phyloP scores from a whole-genome alignment of 371 early-diverging fungal species.

The Zychaea mexicana region DNA sequence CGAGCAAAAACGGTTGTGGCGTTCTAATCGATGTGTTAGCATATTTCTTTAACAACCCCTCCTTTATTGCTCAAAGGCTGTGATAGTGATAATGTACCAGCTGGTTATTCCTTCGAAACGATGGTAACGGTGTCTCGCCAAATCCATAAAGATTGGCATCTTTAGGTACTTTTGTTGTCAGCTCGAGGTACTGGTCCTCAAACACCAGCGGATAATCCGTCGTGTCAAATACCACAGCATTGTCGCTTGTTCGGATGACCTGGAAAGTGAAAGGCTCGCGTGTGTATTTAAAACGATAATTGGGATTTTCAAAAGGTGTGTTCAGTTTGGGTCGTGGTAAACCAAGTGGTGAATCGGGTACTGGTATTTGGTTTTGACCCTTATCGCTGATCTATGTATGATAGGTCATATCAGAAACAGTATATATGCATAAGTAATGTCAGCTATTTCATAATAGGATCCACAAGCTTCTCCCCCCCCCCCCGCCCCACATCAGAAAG shows the following conservation, averaged over 20 bases:
- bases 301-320: conserved; percentile 18
- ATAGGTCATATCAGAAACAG: too few species aligned
- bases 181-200: conserved; percentile 71
- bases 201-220: conserved; percentile 59
- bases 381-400: conserved; percentile 45
- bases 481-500: neutral
- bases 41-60: too few species aligned
- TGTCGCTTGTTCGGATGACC: conserved; percentile 49
- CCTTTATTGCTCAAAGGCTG: too few species aligned
- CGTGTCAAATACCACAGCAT: conserved; percentile 62
- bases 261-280: conserved; percentile 59
- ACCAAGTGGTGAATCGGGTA: conserved; percentile 55
- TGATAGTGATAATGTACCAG: too few species aligned
- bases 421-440: neutral
- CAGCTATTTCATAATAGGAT: neutral
- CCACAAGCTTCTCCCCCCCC: too few species aligned
- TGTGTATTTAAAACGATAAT: conserved; percentile 47
- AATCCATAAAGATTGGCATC: conserved; percentile 73
- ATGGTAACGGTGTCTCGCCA: conserved; percentile 59
- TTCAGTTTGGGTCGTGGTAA: conserved; percentile 23
- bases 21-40: conserved; percentile 11
- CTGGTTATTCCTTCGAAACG: conserved; percentile 43
- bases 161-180: conserved; percentile 50
- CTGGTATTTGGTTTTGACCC: conserved; percentile 48
- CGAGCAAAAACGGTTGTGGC: conserved; percentile 57